A percentile compares a stretch with the other conserved stretches of the same genome.
phyloP scores from a whole-genome alignment of 768 basidiomycete species.

The Boletus vermiculosoides region DNA sequence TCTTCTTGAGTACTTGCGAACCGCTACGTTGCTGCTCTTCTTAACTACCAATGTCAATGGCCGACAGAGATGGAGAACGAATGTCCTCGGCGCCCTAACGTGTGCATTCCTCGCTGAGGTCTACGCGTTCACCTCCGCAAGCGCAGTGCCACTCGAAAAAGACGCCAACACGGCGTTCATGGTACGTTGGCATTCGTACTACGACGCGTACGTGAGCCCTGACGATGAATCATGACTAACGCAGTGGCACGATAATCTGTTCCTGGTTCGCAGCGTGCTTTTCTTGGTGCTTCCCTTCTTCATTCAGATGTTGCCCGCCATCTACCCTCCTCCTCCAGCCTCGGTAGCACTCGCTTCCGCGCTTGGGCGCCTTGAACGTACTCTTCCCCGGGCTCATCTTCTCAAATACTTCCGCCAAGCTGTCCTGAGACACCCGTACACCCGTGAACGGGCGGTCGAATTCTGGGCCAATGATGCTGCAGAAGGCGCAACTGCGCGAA shows the following conservation, averaged over 20 bases:
- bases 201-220: neutral
- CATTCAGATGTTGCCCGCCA: slow-evolving; percentile 43
- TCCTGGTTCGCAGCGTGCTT: slow-evolving; percentile 51
- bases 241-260: slow-evolving; percentile 67
- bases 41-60: slow-evolving; percentile 43
- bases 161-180: slow-evolving; percentile 39
- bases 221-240: neutral
- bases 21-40: slow-evolving; percentile 47
- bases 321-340: slow-evolving; percentile 30
- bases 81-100: slow-evolving; percentile 48
- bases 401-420: slow-evolving; percentile 58
- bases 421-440: slow-evolving; percentile 49
- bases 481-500: slow-evolving; percentile 50
- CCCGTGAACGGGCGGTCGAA: slow-evolving; percentile 44
- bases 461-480: slow-evolving; percentile 61
- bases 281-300: slow-evolving; percentile 58
- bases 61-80: slow-evolving; percentile 43
- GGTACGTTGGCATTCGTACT: slow-evolving; percentile 29
- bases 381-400: slow-evolving; percentile 48
- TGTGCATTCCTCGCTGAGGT: slow-evolving; percentile 51
- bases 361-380: slow-evolving; percentile 35
- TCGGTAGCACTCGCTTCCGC: slow-evolving; percentile 24
- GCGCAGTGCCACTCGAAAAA: slow-evolving; percentile 45
- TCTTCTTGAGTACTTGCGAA: slow-evolving; percentile 58
- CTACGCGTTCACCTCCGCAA: slow-evolving; percentile 50